phyloP scores from a whole-genome alignment of 208 protist genomes.

The Porcisia deanei region DNA sequence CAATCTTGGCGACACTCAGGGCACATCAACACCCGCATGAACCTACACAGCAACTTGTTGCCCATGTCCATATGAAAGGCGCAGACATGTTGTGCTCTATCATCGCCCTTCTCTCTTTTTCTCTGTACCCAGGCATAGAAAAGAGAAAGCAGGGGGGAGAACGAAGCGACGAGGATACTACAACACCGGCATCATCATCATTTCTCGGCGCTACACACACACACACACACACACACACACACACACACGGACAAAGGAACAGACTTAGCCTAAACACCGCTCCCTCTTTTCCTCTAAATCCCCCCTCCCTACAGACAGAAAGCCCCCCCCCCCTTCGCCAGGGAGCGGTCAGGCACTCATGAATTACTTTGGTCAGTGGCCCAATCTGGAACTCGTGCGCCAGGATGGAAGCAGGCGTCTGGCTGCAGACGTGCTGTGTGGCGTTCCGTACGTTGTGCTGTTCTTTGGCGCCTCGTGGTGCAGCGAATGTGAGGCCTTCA shows the following conservation, averaged over 20 bases:
- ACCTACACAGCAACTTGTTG: background rate
- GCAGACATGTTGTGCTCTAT: background rate
- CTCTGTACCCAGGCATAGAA: background rate
- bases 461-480: slow-evolving; percentile 41
- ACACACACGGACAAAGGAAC: background rate
- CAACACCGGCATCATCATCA: background rate
- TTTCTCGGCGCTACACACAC: background rate
- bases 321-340: background rate
- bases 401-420: slow-evolving; percentile 30
- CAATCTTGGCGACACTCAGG: background rate
- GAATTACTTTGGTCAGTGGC: slow-evolving; percentile 61
- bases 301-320: too few relatives aligned
- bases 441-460: slow-evolving; percentile 29
- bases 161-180: too few relatives aligned
- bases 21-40: background rate
- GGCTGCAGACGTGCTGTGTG: slow-evolving; percentile 26
- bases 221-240: slow-evolving; percentile 1
- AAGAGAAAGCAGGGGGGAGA: background rate
- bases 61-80: background rate
- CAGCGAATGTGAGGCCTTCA: slow-evolving; percentile 14
- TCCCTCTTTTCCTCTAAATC: too few relatives aligned
- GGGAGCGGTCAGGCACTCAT: background rate
- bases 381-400: slow-evolving; percentile 29
- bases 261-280: too few relatives aligned
- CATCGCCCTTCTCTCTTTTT: background rate